These are phyloP conservation scores for Rheum nobile DNA, from an alignment of 148 eudicot species.

Conservation along the genomic window DNA sequence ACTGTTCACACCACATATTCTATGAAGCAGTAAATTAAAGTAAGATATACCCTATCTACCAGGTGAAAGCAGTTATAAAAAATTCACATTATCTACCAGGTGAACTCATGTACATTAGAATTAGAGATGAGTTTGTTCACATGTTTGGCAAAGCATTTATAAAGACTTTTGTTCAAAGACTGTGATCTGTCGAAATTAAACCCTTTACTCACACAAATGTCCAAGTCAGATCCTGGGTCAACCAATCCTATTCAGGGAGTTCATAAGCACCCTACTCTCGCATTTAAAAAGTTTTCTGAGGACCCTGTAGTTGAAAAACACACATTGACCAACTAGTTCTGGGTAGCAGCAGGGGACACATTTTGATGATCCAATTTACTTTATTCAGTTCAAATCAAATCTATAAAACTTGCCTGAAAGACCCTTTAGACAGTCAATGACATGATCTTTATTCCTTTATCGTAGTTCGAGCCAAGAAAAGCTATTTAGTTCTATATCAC, in stretches of 20 bases:
- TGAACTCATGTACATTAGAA: background rate
- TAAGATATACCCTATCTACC: too few relatives aligned
- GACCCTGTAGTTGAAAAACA: background rate
- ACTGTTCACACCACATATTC: background rate
- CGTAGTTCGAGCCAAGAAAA: too few relatives aligned
- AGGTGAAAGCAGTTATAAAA: too few relatives aligned
- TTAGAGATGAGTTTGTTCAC: background rate
- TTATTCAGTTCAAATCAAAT: background rate
- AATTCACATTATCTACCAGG: background rate
- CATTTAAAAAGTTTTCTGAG: background rate
- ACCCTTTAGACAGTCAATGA: background rate
- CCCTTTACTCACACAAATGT: background rate
- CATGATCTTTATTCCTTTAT: too few relatives aligned
- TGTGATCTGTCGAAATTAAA: background rate
- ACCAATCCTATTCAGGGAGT: background rate
- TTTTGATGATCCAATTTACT: too few relatives aligned
- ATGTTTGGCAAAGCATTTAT: too few relatives aligned
- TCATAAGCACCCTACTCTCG: background rate
- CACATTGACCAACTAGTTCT: too few relatives aligned
- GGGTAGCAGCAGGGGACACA: too few relatives aligned
- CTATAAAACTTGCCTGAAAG: background rate
- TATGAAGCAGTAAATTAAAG: background rate
- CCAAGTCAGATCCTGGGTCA: background rate
- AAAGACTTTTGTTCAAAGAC: too few relatives aligned
- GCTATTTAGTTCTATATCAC: too few relatives aligned